These are phyloP conservation scores for Penicillium paradoxum DNA, from an alignment of 495 filamentous ascomycete species.

Conservation along the genomic window DNA sequence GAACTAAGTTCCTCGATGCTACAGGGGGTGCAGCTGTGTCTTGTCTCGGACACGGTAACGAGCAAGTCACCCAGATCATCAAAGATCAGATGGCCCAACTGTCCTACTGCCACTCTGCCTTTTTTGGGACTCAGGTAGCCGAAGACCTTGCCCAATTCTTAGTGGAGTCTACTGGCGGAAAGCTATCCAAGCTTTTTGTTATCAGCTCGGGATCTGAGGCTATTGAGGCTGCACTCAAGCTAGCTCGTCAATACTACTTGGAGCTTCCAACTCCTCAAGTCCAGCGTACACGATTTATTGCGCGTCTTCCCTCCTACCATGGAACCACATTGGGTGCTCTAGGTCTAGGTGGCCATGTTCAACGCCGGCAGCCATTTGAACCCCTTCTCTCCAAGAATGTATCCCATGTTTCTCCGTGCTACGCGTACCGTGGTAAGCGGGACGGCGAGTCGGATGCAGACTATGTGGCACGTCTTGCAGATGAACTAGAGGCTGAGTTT, in stretches of 20 bases:
- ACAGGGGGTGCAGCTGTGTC: slow-evolving; percentile 49
- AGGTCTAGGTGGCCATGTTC: slow-evolving; percentile 57
- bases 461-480: slow-evolving; percentile 55
- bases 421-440: slow-evolving; percentile 54
- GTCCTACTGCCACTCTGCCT: slow-evolving; percentile 50
- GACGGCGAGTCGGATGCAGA: slow-evolving; percentile 41
- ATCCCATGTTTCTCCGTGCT: slow-evolving; percentile 65
- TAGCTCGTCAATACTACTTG: slow-evolving; percentile 58
- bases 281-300: slow-evolving; percentile 56
- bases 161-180: slow-evolving; percentile 42
- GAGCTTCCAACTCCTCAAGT: slow-evolving; percentile 47
- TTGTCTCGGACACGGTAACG: slow-evolving; percentile 47
- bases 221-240: slow-evolving; percentile 63
- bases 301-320: slow-evolving; percentile 67
- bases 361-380: slow-evolving; percentile 60
- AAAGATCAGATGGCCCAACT: slow-evolving; percentile 45
- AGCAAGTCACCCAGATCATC: slow-evolving; percentile 42
- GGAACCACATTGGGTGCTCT: slow-evolving; percentile 68
- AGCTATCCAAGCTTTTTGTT: slow-evolving; percentile 42
- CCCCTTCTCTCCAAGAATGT: slow-evolving; percentile 58
- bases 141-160: slow-evolving; percentile 44
- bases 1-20: slow-evolving; percentile 60
- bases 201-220: slow-evolving; percentile 65
- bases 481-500: slow-evolving; percentile 73
- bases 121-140: slow-evolving; percentile 44